A percentile compares a stretch with the other conserved stretches of the same genome.
These are phyloP conservation scores for Pseudocercospora crystallina DNA, from an alignment of 2,329 filamentous ascomycete species.

Conservation along the genomic window DNA sequence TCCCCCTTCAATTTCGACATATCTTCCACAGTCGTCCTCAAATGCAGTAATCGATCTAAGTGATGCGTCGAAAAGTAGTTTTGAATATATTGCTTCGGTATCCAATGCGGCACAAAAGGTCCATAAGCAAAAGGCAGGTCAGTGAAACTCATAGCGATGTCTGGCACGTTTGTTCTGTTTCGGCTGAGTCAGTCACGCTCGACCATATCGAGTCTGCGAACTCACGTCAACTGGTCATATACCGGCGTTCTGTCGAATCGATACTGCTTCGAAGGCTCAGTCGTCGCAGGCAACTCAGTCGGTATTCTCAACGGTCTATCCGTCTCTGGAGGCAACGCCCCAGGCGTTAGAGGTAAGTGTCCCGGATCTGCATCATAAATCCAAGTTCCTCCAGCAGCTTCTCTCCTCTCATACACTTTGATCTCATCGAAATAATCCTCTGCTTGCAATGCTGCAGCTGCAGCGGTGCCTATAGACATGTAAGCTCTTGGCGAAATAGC, in stretches of 20 bases:
- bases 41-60: constrained; percentile 47
- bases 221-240: constrained; percentile 49
- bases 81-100: constrained; percentile 58
- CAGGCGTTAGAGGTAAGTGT: constrained; percentile 41
- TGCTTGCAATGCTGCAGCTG: constrained; percentile 37
- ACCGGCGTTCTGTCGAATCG: constrained; percentile 52
- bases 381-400: constrained; percentile 39
- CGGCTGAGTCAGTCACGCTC: neutral
- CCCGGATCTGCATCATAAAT: constrained; percentile 52
- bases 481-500: constrained; percentile 3
- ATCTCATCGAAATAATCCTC: constrained; percentile 37
- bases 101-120: constrained; percentile 56
- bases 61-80: constrained; percentile 55
- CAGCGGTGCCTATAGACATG: constrained; percentile 30
- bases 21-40: constrained; percentile 56
- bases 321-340: constrained; percentile 44
- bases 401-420: constrained; percentile 38
- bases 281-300: constrained; percentile 40
- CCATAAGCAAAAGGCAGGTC: constrained; percentile 56
- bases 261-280: constrained; percentile 46
- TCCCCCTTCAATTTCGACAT: constrained; percentile 39
- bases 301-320: constrained; percentile 52
- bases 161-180: constrained; percentile 53
- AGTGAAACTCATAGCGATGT: constrained; percentile 58
- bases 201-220: neutral